A percentile compares a stretch with the other conserved stretches of the same genome.
These are phyloP conservation scores for Allium cepa DNA, from an alignment of 106 monocot species.

Conservation along the genomic window DNA sequence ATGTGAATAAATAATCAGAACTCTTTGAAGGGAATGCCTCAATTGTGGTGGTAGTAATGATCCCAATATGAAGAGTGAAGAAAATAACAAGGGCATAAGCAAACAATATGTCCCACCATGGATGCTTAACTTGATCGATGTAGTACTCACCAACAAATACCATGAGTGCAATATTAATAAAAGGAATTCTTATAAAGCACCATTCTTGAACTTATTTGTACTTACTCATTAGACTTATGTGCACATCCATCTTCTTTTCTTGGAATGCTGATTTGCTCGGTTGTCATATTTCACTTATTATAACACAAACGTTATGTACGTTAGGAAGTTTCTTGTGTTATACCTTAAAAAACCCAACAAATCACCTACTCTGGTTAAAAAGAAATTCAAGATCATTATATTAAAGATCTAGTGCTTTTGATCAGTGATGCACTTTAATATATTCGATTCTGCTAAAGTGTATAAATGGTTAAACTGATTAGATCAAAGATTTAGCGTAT, in stretches of 20 bases:
- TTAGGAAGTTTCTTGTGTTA: too few relatives aligned
- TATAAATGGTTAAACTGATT: too few relatives aligned
- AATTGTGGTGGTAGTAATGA: slow-evolving; percentile 18
- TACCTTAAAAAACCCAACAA: too few relatives aligned
- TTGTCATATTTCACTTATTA: slow-evolving; percentile 57
- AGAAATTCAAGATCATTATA: too few relatives aligned
- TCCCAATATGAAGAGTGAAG: slow-evolving; percentile 19
- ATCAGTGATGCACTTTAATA: too few relatives aligned
- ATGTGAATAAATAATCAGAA: background rate
- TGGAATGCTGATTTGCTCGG: slow-evolving; percentile 65
- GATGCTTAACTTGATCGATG: slow-evolving; percentile 78
- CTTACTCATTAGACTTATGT: slow-evolving; percentile 78
- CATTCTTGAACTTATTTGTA: slow-evolving; percentile 80
- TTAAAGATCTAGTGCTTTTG: too few relatives aligned
- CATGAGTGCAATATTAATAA: slow-evolving; percentile 44
- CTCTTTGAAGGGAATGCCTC: background rate
- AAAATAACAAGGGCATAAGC: slow-evolving; percentile 12
- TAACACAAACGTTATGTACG: too few relatives aligned
- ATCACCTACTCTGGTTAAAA: too few relatives aligned
- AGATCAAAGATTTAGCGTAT: too few relatives aligned
- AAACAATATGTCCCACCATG: slow-evolving; percentile 87
- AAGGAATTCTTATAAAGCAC: slow-evolving; percentile 79
- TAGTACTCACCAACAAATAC: slow-evolving; percentile 70
- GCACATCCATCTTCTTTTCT: slow-evolving; percentile 70
- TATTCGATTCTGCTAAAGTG: too few relatives aligned